phyloP scores from a whole-genome alignment of 2,329 filamentous ascomycete genomes.

The Ambrosiella cleistominuta region DNA sequence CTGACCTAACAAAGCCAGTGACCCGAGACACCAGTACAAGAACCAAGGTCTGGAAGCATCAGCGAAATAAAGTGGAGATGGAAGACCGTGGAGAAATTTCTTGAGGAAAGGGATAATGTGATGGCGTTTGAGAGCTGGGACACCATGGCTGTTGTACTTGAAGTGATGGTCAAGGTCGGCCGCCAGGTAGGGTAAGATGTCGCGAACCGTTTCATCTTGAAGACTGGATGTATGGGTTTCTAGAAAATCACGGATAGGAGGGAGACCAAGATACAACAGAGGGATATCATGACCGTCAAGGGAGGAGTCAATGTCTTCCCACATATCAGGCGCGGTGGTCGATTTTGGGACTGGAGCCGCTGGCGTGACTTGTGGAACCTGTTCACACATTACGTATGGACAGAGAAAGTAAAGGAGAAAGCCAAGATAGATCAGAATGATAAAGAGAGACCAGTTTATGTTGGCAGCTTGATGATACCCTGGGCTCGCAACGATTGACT shows the following conservation, averaged over 20 bases:
- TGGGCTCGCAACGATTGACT: too few relatives aligned
- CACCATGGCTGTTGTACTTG: constrained; percentile 50
- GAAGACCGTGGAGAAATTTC: constrained; percentile 41
- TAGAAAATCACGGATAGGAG: constrained; percentile 48
- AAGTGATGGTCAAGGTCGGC: constrained; percentile 23
- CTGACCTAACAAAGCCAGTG: constrained; percentile 57
- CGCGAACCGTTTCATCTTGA: constrained; percentile 51
- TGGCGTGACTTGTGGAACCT: neutral
- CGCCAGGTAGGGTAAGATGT: constrained; percentile 52
- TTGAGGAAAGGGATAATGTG: constrained; percentile 46
- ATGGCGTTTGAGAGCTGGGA: constrained; percentile 54
- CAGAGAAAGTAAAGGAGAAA: neutral
- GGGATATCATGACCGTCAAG: constrained; percentile 23
- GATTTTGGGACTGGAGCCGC: neutral
- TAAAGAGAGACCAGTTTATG: neutral
- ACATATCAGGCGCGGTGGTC: constrained; percentile 2
- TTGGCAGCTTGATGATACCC: neutral
- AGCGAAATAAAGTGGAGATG: constrained; percentile 50
- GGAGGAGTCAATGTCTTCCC: constrained; percentile 12
- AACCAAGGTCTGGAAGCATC: constrained; percentile 90
- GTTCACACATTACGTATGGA: neutral
- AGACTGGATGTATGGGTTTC: constrained; percentile 48
- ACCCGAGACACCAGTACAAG: constrained; percentile 78
- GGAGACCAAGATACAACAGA: constrained; percentile 37
- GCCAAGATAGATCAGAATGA: neutral